Evolutionary conservation across 2,329 filamentous ascomycete species (phyloP).

Genomic region (Trichoderma sp.): DNA sequence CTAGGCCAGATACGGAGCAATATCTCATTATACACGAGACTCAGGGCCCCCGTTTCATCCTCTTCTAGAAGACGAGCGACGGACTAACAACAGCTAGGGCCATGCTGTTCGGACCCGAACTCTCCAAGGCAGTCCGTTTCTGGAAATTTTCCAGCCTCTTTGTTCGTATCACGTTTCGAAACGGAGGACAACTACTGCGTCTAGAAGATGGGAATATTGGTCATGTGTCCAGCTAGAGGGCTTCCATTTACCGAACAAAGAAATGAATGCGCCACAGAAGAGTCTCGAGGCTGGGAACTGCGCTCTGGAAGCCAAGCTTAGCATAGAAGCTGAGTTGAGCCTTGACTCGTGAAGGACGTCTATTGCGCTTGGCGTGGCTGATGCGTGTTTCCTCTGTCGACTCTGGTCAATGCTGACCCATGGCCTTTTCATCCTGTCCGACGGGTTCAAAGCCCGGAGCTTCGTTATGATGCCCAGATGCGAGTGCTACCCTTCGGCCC

Average conservation of each 20-base stretch:
- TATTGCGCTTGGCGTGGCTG: background rate
- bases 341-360: slow-evolving; percentile 5
- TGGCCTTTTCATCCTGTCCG: background rate
- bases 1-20: background rate
- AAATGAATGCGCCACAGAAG: background rate
- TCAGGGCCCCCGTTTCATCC: slow-evolving; percentile 1
- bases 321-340: background rate
- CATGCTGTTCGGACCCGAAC: background rate
- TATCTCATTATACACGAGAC: background rate
- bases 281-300: background rate
- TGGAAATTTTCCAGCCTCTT: background rate
- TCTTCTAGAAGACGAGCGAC: slow-evolving; percentile 4
- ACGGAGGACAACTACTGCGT: background rate
- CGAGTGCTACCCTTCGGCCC: background rate
- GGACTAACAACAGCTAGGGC: background rate
- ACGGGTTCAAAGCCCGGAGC: background rate
- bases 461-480: background rate
- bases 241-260: background rate
- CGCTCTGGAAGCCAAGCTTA: background rate
- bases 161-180: slow-evolving; percentile 5
- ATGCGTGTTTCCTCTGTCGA: background rate
- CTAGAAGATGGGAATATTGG: background rate
- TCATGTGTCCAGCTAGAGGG: background rate
- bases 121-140: background rate
- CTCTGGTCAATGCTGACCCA: background rate